These are phyloP conservation scores for Wickerhamiella alocasiicola DNA, from an alignment of 805 yeast genomes.

Conservation along the genomic window DNA sequence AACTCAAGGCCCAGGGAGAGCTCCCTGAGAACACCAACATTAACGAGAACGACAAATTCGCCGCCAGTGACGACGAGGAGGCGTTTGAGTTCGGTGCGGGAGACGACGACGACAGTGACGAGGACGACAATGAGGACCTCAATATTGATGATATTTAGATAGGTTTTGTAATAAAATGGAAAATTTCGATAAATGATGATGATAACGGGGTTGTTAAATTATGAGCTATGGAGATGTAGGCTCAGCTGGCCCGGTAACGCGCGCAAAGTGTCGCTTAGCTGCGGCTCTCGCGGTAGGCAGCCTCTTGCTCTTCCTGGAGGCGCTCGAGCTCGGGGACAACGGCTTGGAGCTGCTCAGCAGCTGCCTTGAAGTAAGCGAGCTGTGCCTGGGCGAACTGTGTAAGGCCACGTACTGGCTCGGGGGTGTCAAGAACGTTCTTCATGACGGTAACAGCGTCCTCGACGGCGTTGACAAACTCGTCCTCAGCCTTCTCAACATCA, in stretches of 20 bases:
- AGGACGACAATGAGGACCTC: conserved; percentile 47
- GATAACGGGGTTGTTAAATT: no score
- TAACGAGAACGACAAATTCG: conserved; percentile 94
- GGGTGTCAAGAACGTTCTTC: conserved; percentile 65
- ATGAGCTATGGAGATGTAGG: no score
- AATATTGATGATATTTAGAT: conserved; percentile 96
- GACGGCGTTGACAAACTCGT: conserved; percentile 74
- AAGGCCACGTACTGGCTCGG: conserved; percentile 55
- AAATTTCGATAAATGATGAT: no score
- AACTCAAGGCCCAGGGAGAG: conserved; percentile 90
- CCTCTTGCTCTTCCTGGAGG: conserved; percentile 42
- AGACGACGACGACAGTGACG: conserved; percentile 63
- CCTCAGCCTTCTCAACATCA: conserved; percentile 73
- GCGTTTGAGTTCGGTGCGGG: conserved; percentile 97
- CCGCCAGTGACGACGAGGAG: conserved; percentile 94
- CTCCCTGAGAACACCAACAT: conserved; percentile 94
- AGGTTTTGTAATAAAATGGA: no score
- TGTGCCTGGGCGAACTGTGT: conserved; percentile 65
- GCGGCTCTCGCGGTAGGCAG: conserved; percentile 26
- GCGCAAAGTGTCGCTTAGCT: no score
- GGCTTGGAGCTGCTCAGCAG: conserved; percentile 51
- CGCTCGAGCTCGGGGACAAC: conserved; percentile 53
- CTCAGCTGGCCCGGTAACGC: no score
- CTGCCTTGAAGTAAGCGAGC: conserved; percentile 66
- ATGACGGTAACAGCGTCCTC: conserved; percentile 76